Percentiles rank a stretch among this genome's conserved stretches.
Conservation (phyloP, 2,329 filamentous ascomycete genomes). For the Hypoxylon sp. region DNA sequence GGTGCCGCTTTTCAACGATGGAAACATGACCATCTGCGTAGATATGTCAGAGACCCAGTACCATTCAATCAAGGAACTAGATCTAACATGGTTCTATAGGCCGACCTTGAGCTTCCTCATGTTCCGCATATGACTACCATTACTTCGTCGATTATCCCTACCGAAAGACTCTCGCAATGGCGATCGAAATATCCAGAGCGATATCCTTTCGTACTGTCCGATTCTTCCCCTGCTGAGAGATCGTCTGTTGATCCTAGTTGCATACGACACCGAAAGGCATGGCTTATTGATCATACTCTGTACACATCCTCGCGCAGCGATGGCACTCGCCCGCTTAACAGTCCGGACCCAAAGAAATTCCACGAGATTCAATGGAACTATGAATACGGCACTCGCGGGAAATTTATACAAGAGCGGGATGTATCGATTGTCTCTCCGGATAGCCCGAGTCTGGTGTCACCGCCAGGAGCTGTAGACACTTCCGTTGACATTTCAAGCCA, state of each 20-base stretch:
- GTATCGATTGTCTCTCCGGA: conserved; percentile 41
- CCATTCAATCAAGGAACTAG: neutral
- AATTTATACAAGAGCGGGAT: conserved; percentile 52
- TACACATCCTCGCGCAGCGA: conserved; percentile 55
- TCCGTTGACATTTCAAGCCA: conserved; percentile 31
- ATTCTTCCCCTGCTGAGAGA: conserved; percentile 49
- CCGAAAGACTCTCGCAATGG: conserved; percentile 53
- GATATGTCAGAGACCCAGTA: conserved; percentile 52
- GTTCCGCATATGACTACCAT: conserved; percentile 61
- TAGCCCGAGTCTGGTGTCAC: conserved; percentile 34
- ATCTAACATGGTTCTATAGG: conserved; percentile 44
- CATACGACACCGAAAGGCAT: conserved; percentile 55
- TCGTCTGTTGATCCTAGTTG: conserved; percentile 49
- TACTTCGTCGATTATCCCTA: conserved; percentile 56
- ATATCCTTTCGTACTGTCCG: conserved; percentile 57
- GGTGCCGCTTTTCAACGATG: conserved; percentile 61
- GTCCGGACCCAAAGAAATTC: conserved; percentile 55
- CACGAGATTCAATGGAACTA: conserved; percentile 57
- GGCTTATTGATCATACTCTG: conserved; percentile 59
- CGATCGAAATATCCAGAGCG: conserved; percentile 53
- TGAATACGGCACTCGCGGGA: conserved; percentile 47
- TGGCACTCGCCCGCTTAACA: conserved; percentile 54
- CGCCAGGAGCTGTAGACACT: conserved; percentile 39
- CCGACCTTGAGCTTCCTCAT: conserved; percentile 59
- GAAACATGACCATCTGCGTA: conserved; percentile 58